phyloP scores from a whole-genome alignment of 2,329 filamentous ascomycete genomes.

The Exserohilum turcica region DNA sequence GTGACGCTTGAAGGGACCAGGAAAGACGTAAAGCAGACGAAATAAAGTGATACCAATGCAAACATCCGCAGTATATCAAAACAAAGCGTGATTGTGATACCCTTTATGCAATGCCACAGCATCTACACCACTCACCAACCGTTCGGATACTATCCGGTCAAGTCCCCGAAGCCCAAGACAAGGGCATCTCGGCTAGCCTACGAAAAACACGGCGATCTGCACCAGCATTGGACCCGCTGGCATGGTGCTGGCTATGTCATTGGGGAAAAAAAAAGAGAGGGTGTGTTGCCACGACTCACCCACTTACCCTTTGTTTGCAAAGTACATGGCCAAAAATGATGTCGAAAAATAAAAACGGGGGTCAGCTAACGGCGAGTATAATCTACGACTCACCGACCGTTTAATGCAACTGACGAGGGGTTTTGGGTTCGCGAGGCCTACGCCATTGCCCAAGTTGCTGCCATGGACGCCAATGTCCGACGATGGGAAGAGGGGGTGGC shows the following conservation, averaged over 20 bases:
- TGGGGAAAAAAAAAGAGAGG: background rate
- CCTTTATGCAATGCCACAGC: background rate
- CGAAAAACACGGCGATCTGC: slow-evolving; percentile 11
- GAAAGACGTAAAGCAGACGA: too few relatives aligned
- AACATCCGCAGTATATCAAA: background rate
- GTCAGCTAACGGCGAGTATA: slow-evolving; percentile 19
- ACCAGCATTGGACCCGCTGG: slow-evolving; percentile 5
- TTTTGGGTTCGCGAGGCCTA: background rate
- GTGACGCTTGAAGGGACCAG: too few relatives aligned
- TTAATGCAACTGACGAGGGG: slow-evolving; percentile 12
- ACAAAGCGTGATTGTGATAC: background rate
- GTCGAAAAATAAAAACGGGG: background rate
- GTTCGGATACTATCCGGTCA: slow-evolving; percentile 17
- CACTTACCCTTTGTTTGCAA: background rate
- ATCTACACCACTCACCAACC: background rate
- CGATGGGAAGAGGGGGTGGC: background rate
- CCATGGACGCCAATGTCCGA: background rate
- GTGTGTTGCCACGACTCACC: background rate
- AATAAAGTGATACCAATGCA: background rate
- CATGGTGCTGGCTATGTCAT: slow-evolving; percentile 1
- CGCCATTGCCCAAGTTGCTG: too few relatives aligned
- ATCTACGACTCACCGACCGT: slow-evolving; percentile 25
- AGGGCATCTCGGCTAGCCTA: background rate
- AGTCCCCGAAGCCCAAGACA: slow-evolving; percentile 9
- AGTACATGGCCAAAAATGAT: background rate